Percentiles rank a stretch among this genome's conserved stretches.
phyloP scores from a whole-genome alignment of 2,329 filamentous ascomycete genomes.

The Metarhizium humberi region DNA sequence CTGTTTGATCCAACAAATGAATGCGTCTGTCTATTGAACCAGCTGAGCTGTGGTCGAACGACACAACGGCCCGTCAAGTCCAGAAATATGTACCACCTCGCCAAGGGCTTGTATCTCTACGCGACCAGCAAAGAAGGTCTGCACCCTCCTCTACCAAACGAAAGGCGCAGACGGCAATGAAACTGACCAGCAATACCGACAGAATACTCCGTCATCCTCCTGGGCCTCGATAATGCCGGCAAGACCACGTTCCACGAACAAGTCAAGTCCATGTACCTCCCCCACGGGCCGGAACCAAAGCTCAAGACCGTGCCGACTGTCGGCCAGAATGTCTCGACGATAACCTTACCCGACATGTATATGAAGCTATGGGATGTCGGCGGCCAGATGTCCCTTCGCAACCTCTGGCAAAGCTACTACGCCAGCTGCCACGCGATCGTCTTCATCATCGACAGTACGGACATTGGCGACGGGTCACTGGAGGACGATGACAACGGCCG shows the following conservation, averaged over 20 bases:
- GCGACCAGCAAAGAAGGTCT: slow-evolving; percentile 93
- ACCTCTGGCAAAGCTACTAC: slow-evolving; percentile 96
- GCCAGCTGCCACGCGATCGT: slow-evolving; percentile 90
- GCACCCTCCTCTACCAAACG: slow-evolving; percentile 7
- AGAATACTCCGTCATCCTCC: slow-evolving; percentile 96
- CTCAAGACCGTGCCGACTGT: slow-evolving; percentile 91
- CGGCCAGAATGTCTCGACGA: slow-evolving; percentile 90
- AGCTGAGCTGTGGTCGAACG: background rate
- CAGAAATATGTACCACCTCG: slow-evolving; percentile 77
- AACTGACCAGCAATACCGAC: slow-evolving; percentile 1
- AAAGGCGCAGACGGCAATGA: background rate
- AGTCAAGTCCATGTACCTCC: slow-evolving; percentile 79
- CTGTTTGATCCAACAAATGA: background rate
- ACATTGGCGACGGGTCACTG: slow-evolving; percentile 77
- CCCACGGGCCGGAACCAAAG: slow-evolving; percentile 52
- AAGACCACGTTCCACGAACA: slow-evolving; percentile 98
- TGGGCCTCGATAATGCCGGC: slow-evolving; percentile 95
- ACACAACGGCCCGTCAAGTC: slow-evolving; percentile 1
- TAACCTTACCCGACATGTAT: slow-evolving; percentile 88
- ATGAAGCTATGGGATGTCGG: slow-evolving; percentile 98
- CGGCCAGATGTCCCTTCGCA: slow-evolving; percentile 79
- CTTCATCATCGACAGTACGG: slow-evolving; percentile 92
- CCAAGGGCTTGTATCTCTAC: slow-evolving; percentile 89
- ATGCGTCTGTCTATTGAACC: background rate
- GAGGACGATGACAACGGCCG: slow-evolving; percentile 43